These are phyloP conservation scores for Castanea sativa DNA, from an alignment of 306 rosid genomes.

Conservation along the genomic window DNA sequence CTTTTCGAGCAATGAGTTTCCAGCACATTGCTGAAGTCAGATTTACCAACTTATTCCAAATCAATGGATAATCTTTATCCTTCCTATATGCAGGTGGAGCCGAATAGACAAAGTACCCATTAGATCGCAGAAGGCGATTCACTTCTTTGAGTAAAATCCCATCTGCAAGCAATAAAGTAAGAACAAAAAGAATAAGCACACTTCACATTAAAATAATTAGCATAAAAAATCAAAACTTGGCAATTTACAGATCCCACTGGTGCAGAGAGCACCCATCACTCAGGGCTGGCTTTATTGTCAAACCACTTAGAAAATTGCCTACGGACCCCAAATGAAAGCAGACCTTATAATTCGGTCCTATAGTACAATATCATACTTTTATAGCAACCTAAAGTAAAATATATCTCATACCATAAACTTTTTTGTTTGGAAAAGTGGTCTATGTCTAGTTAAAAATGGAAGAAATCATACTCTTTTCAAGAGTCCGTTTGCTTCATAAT, in stretches of 20 bases:
- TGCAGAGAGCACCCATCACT: not conserved
- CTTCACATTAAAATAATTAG: not conserved
- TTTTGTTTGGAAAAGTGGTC: too few relatives aligned
- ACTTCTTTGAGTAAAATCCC: constrained; percentile 87
- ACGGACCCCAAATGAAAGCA: too few relatives aligned
- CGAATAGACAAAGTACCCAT: constrained; percentile 87
- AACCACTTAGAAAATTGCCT: too few relatives aligned
- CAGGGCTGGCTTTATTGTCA: not conserved
- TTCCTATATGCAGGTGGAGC: constrained; percentile 90
- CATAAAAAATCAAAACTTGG: not conserved
- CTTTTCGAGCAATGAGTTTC: constrained; percentile 80
- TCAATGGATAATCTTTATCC: constrained; percentile 65
- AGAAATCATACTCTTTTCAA: too few relatives aligned
- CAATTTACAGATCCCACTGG: not conserved
- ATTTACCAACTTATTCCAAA: constrained; percentile 82
- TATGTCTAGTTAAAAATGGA: too few relatives aligned
- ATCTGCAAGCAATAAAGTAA: constrained; percentile 46
- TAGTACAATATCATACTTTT: too few relatives aligned
- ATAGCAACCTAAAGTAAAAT: too few relatives aligned
- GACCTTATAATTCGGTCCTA: too few relatives aligned
- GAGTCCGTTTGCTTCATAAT: too few relatives aligned
- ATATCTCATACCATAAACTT: too few relatives aligned
- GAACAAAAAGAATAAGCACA: not conserved
- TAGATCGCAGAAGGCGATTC: constrained; percentile 67
- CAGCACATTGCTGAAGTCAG: constrained; percentile 92